Evolutionary conservation across 2,329 filamentous ascomycete species (phyloP).

Genomic region (Zopfia rhizophila): DNA sequence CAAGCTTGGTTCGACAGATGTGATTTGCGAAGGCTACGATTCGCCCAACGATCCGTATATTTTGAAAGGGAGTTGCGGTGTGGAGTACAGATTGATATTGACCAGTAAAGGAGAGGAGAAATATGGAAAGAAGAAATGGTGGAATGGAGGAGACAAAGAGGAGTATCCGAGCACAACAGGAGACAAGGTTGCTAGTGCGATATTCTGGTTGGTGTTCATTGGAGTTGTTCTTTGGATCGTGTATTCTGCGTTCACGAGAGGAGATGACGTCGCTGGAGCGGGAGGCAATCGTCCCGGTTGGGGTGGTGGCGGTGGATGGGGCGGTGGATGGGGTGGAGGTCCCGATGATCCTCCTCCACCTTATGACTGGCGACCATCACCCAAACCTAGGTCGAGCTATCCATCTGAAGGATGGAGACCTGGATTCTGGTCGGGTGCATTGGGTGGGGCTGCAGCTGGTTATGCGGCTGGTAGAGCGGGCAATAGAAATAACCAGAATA

Average conservation of each 20-base stretch:
- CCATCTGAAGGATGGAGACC: slow-evolving; percentile 68
- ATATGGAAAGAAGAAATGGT: slow-evolving; percentile 68
- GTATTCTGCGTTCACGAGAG: slow-evolving; percentile 61
- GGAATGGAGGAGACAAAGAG: slow-evolving; percentile 45
- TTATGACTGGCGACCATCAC: slow-evolving; percentile 52
- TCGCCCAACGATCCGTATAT: slow-evolving; percentile 81
- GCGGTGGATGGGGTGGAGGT: slow-evolving; percentile 45
- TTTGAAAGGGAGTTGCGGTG: slow-evolving; percentile 91
- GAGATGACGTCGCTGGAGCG: slow-evolving; percentile 31
- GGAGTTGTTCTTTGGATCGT: slow-evolving; percentile 70
- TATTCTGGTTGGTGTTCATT: slow-evolving; percentile 73
- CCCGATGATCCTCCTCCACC: slow-evolving; percentile 65
- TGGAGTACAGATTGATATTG: slow-evolving; percentile 84
- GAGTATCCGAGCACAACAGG: slow-evolving; percentile 36
- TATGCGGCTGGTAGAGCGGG: slow-evolving; percentile 67
- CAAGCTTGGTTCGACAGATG: slow-evolving; percentile 86
- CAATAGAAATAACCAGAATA: slow-evolving; percentile 54
- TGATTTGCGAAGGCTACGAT: slow-evolving; percentile 90
- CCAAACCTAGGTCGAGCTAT: slow-evolving; percentile 32
- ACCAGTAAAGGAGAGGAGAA: slow-evolving; percentile 79
- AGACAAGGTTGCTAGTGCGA: slow-evolving; percentile 43
- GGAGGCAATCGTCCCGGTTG: slow-evolving; percentile 45
- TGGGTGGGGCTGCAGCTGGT: slow-evolving; percentile 74
- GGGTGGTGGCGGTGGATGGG: slow-evolving; percentile 54
- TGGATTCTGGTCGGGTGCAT: slow-evolving; percentile 78